Evolutionary conservation across 163 green algal genomes (phyloP), one percentile per base, ranked within the genome.

Genomic region (Scenedesmus sp.): DNA sequence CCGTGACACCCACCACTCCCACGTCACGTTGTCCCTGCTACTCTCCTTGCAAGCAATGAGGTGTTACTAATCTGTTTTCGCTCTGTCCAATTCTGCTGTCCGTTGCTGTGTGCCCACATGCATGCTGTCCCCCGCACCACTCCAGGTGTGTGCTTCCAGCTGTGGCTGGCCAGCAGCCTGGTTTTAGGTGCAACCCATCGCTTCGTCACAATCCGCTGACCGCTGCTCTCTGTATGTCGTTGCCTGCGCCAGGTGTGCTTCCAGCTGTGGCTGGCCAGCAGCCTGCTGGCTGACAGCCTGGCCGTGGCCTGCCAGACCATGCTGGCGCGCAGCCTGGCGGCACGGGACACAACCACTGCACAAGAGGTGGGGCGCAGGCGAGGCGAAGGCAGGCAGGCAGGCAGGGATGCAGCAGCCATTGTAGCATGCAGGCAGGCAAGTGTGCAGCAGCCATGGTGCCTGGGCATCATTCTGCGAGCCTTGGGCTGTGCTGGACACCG

Each of bases 301-400:
- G 97, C 97, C 13, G 96, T 99, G 8, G 97, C 97, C 0, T 95
- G 96, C 3, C 97, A 99, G 93, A 94, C 94, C 3, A 91, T 98
- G 82, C 76, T 98, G 82, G 96, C 95, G 1, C 92, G 92, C 56
- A 94, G 90, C 20, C 15, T 96, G 16, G 94, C 92, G 0, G 77
- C 90, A 52, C 84, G 77, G 55, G 93, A 90, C 88, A 86, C 60
- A n/a, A 70, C n/a, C 26, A 85, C 73, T 0, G 73, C 88, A 16
- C n/a, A 54, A 82, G 2, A 57, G 79, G 87, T 92, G 67, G 57
- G 87, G 12, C 52, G 70, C 70, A 26, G 77, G 66, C 16, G 66
- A 23, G 16, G 70, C 70, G 12, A 18, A 6, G 9, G 70, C 15
- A 46, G 34, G 34, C 34, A 46, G 34, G 34, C 34, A 46, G 34